These are phyloP conservation scores for Solanum peruvianum DNA, from an alignment of 257 asterid species.

Conservation along the genomic window DNA sequence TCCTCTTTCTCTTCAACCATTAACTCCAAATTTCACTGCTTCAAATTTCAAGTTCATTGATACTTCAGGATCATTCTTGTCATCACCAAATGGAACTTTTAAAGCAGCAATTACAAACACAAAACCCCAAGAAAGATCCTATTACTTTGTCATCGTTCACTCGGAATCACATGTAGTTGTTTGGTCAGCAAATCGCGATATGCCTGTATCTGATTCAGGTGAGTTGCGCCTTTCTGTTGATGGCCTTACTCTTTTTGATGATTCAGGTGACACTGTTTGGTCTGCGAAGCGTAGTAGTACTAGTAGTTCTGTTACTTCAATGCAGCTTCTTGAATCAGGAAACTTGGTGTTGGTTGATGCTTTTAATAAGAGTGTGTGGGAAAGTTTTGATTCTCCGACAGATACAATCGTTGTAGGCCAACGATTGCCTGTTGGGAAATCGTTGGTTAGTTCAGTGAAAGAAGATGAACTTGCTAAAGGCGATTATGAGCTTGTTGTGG, in stretches of 20 bases:
- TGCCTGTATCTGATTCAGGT: conserved; percentile 39
- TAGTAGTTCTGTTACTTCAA: conserved; percentile 10
- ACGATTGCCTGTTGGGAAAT: conserved; percentile 7
- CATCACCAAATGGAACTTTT: conserved; percentile 42
- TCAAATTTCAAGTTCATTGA: conserved; percentile 21
- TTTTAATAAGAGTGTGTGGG: conserved; percentile 43
- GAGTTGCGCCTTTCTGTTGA: conserved; percentile 15
- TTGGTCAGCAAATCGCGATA: conserved; percentile 67
- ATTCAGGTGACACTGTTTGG: conserved; percentile 31
- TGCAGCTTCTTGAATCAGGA: conserved; percentile 41
- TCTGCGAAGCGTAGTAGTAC: conserved; percentile 24
- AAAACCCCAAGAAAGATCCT: conserved; percentile 16
- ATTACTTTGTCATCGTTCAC: conserved; percentile 55
- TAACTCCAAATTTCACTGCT: conserved; percentile 45
- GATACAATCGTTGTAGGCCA: conserved; percentile 64
- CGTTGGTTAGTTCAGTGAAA: conserved; percentile 22
- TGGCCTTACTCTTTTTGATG: conserved; percentile 29
- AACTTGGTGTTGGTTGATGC: conserved; percentile 53
- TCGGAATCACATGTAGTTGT: conserved; percentile 32
- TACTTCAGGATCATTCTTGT: conserved; percentile 36
- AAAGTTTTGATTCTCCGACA: conserved; percentile 50
- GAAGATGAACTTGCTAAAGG: conserved; percentile 36
- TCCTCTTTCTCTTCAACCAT: background rate
- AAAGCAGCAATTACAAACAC: conserved; percentile 47
- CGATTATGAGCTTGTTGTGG: conserved; percentile 21